Conservation (phyloP, 371 early-diverging fungal species). For the Mortierella sp. region DNA sequence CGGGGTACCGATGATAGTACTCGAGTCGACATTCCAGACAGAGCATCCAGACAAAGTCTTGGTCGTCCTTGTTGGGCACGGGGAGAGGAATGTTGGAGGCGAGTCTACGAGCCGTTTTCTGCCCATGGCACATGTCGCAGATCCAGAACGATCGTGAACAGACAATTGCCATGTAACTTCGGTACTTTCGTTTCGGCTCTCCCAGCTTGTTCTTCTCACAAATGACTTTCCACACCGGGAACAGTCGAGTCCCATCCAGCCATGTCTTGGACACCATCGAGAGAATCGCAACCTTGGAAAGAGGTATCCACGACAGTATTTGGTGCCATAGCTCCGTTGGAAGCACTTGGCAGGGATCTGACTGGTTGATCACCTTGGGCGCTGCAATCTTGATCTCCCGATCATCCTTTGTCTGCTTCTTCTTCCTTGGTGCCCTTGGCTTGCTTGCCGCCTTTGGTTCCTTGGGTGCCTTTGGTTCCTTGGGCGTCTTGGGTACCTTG, state of each 20-base stretch:
- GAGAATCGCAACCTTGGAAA: constrained; percentile 20
- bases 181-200: constrained; percentile 18
- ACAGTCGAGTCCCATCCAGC: constrained; percentile 20
- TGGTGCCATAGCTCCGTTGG: constrained; percentile 39
- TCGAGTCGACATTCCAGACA: constrained; percentile 11
- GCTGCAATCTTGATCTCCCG: no score
- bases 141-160: constrained; percentile 20
- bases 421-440: no score
- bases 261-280: constrained; percentile 23
- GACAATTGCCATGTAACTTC: constrained; percentile 20
- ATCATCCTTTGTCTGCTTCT: no score
- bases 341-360: constrained; percentile 22
- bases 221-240: constrained; percentile 14
- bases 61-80: constrained; percentile 1
- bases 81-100: constrained; percentile 25
- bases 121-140: constrained; percentile 20
- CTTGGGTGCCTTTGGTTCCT: no score
- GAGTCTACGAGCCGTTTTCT: neutral
- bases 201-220: constrained; percentile 11
- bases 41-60: constrained; percentile 2
- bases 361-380: constrained; percentile 6
- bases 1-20: constrained; percentile 8
- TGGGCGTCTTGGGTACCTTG: no score
- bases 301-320: constrained; percentile 14
- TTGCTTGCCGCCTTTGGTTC: no score